Percentiles rank a stretch among this genome's conserved stretches.
Conservation (phyloP, 139 green algal species). For the Pseudopediastrum boryanum region DNA sequence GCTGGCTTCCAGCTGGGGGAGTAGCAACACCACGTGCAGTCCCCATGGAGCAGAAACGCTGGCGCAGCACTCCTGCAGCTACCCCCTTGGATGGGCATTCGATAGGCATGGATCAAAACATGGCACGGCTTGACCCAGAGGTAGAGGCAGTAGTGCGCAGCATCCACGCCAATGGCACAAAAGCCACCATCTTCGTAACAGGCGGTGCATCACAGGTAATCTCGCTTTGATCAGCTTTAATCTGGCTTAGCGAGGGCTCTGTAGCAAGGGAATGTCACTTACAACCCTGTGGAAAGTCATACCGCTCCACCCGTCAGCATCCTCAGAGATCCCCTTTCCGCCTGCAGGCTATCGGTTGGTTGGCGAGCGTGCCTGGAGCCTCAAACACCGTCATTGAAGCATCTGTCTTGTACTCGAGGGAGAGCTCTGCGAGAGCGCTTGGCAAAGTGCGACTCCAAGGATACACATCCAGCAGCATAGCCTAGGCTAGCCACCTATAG, state of each 20-base stretch:
- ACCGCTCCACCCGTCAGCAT: not conserved
- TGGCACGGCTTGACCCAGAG: conserved; percentile 8
- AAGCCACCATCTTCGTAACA: conserved; percentile 58
- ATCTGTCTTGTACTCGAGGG: conserved; percentile 70
- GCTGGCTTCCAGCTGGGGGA: too few species aligned
- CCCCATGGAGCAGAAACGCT: too few species aligned
- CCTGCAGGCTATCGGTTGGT: conserved; percentile 69
- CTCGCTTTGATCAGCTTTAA: not conserved
- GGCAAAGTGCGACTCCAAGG: conserved; percentile 51
- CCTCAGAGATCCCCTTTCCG: not conserved
- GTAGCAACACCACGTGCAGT: too few species aligned
- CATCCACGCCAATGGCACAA: conserved; percentile 52
- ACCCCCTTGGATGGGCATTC: too few species aligned
- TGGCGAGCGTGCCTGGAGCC: conserved; percentile 79
- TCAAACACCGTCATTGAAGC: conserved; percentile 79
- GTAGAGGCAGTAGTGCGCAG: conserved; percentile 22
- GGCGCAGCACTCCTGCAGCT: too few species aligned
- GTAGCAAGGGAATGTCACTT: too few species aligned
- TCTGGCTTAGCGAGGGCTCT: too few species aligned
- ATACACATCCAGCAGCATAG: too few species aligned
- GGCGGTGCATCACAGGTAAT: conserved; percentile 64
- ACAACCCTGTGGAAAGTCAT: too few species aligned
- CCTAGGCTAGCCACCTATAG: too few species aligned
- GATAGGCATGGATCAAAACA: too few species aligned
- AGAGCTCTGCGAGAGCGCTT: conserved; percentile 60